Conservation (phyloP, 306 rosid species). For the Corylus heterophylla region DNA sequence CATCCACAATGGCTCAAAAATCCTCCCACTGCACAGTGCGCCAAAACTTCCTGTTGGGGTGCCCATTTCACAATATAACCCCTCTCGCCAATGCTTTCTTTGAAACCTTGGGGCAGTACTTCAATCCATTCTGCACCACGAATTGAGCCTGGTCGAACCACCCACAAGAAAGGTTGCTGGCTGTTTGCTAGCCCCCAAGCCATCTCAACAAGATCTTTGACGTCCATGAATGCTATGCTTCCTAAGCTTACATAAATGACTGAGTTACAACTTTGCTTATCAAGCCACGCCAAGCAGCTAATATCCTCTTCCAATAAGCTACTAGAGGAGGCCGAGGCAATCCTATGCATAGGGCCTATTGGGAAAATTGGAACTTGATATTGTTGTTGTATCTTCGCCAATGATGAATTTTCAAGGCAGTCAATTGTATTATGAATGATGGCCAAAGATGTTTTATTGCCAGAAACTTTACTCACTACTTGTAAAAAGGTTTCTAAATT, state of each 20-base stretch:
- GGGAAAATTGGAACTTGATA: conserved; percentile 34
- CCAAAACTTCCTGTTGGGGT: conserved; percentile 46
- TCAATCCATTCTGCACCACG: conserved; percentile 22
- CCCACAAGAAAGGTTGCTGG: conserved; percentile 48
- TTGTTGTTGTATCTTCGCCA: conserved; percentile 19
- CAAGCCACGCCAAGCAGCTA: conserved; percentile 32
- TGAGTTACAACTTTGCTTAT: conserved; percentile 17
- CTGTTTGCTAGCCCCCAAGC: conserved; percentile 53
- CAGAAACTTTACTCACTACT: not conserved
- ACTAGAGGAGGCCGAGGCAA: conserved; percentile 13
- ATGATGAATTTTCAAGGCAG: too few species aligned
- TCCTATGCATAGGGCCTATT: conserved; percentile 49
- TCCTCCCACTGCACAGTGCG: conserved; percentile 42
- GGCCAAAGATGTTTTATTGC: conserved; percentile 29
- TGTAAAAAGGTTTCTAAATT: not conserved
- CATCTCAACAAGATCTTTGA: conserved; percentile 45
- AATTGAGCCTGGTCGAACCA: conserved; percentile 25
- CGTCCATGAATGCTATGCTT: conserved; percentile 47
- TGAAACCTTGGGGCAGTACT: conserved; percentile 25
- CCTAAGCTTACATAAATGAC: conserved; percentile 48
- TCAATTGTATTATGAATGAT: conserved; percentile 43
- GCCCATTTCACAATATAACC: conserved; percentile 50
- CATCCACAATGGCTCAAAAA: conserved; percentile 61
- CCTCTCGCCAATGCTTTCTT: conserved; percentile 10
- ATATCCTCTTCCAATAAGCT: conserved; percentile 32